Evolutionary conservation across 805 yeast species (phyloP), one percentile per base, ranked within the genome.

Genomic region (Kazachstania viticola): DNA sequence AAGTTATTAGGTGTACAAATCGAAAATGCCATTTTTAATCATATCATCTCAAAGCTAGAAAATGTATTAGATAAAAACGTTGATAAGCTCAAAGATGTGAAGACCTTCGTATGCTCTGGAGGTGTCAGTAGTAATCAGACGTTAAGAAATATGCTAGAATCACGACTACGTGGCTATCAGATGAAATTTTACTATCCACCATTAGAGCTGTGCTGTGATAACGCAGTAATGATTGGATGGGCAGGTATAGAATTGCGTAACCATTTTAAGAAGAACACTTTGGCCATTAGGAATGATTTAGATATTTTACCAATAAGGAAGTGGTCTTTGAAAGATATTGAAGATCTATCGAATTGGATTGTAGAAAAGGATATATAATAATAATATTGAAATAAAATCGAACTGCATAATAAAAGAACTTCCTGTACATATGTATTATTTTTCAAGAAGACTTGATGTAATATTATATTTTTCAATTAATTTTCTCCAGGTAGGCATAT

Each of bases 191-290:
- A 71, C 41, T 83, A 75, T 45, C 95, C 96, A 0, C 74, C 71
- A 14, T 61, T 75, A 2, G 56, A 65, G 2, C 60, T 85, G 37
- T 91, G 98, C 50, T 84, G 96, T 0, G 98, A 91, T 49, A 91
- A 91, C 54, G 94, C 96, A 0, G 72, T 84, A 2, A 91, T 91
- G 98, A 91, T 91, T 32, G 98, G 95, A 1, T 83, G 93, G 75
- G 94, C 97, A 0, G 98, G 96, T 0, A 82, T 88, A 7, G 95
- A 88, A 51, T 57, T 87, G 14, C 79, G 61, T 49, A 22, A 34
- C 6, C 17, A 31, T 30, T 32, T 24, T 14, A 19, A 29, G 13
- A 95, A 85, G 49, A 17, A 38, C 5, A 17, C 18, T 16, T 19
- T 22, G 3, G 5, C 7, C 2, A 25, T 57, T 8, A 45, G 65